These are phyloP conservation scores for Eleusine indica DNA, from an alignment of 176 grass and related monocot species.

Conservation along the genomic window DNA sequence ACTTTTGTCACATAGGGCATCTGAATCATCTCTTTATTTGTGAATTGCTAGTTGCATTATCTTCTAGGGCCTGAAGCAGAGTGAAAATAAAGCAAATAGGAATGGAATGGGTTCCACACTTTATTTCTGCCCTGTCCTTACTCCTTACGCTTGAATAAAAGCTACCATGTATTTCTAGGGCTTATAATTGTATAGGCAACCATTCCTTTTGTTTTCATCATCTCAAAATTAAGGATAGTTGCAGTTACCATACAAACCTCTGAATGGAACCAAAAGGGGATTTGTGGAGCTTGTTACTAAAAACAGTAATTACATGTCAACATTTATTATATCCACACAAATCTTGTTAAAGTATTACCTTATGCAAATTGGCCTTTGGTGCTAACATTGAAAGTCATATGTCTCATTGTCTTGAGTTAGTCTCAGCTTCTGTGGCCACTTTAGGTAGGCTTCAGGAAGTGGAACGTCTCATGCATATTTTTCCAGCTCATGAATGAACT, in stretches of 20 bases:
- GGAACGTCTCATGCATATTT: neutral
- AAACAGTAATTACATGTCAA: neutral
- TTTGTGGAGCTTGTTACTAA: neutral
- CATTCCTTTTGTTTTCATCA: neutral
- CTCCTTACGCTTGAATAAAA: neutral
- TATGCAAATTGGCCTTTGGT: neutral
- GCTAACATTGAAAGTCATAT: neutral
- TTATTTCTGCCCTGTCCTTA: neutral
- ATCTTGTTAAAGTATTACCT: neutral
- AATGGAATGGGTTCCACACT: neutral
- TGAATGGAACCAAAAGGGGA: neutral
- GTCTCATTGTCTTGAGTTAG: neutral
- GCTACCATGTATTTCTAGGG: neutral
- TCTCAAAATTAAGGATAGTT: neutral
- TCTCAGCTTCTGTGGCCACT: neutral
- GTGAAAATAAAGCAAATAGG: neutral
- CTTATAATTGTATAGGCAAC: neutral
- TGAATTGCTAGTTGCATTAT: neutral
- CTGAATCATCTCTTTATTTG: slow-evolving; percentile 6
- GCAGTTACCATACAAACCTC: neutral
- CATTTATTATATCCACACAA: neutral
- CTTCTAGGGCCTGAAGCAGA: neutral
- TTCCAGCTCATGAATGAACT: neutral
- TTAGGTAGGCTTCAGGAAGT: neutral
- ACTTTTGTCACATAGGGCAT: neutral